Base-by-base conservation (phyloP, 148 eudicot genomes). In the Vaccinium corymbosum region DNA sequence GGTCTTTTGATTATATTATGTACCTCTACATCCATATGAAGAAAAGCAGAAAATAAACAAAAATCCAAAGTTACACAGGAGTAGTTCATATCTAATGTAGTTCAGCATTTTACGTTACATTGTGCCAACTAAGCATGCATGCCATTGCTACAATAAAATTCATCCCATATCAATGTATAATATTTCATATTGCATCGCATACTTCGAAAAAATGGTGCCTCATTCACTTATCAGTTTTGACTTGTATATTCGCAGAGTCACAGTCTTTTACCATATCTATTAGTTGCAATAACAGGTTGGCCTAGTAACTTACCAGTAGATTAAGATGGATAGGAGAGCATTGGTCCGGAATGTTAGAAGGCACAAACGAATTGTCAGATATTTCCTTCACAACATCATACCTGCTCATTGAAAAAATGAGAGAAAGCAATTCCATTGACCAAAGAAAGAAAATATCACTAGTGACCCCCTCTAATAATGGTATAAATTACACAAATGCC, bases 251-350 rank as follows among this genome's bases (percentile, higher is more conserved):
- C 72, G 42, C 7, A 57, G 20, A 42, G 51, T 32, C 1, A 59
- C 8, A n/a, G 42, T 6, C 56, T 42, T 62, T 35, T 1, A 53
- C 29, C 46, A 55, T 42, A 66, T 29, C 49, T 7, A 72, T 75
- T 6, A 0, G 52, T 55, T 79, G 22, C 14, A 49, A 3, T 3
- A 51, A 49, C 51, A 50, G 50, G 19, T 38, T 19, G 38, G 49
- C 48, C 14, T 6, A 49, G 38, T 7, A 25, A 78, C 88, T 90
- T 94, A 97, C 99, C 99, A 97, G 91, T 79, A 97, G 95, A 89
- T 97, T 97, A 22, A 97, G 88, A 89, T 97, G 99, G 84, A 97
- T 91, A 25, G 99, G 95, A 17, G 87, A 88, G 85, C 99, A 97
- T 56, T 85, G 90, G 88, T 92, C 92, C 19, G 94, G 93, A 81